Evolutionary conservation across 129 eudicot genomes (phyloP), one percentile per base, ranked within the genome.

Genomic region (Centrapalus pauciflorus): DNA sequence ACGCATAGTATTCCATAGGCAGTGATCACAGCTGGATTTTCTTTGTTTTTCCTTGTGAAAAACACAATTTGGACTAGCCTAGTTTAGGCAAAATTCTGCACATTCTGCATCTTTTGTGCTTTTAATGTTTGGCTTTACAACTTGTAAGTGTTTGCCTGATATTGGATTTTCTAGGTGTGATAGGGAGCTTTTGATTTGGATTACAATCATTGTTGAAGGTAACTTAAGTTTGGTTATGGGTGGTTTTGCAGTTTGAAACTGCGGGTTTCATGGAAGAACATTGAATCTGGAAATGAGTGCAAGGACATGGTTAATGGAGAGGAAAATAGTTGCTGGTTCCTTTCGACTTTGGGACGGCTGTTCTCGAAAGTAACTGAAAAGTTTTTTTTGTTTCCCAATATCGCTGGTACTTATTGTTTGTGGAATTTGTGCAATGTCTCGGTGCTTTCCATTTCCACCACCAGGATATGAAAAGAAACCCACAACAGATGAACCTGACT

Each of bases 231-330:
- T 79, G 67, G 7, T 24, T 32, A 51, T 28, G 66, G 37, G 70
- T 52, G 70, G 67, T 49, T 55, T 69, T 68, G 54, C 65, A 66
- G 59, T 48, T 63, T 41, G 70, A 54, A 48, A 71, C 59, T 45
- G 48, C 32, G 56, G 61, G 73, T 55, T 61, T 69, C 33, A 76
- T 77, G 74, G 81, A 66, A 45, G 70, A 30, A 13, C 50, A 54
- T 41, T 80, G 80, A 80, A 79, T 78, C 79, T 61, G 83, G 88
- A 83, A 76, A 84, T 84, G 88, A 84, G 69, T 73, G 82, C 81
- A 79, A 83, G 88, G 90, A 78, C 83, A 85, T 89, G 94, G 94
- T 89, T 85, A 74, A 81, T 89, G 95, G 85, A 74, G 75, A 74
- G 78, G 84, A 71, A 74, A 64, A 48, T 83, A 79, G 83, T 76